These are phyloP conservation scores for Leccinum pachyderme DNA, from an alignment of 1,284 basidiomycete genomes.

Conservation along the genomic window DNA sequence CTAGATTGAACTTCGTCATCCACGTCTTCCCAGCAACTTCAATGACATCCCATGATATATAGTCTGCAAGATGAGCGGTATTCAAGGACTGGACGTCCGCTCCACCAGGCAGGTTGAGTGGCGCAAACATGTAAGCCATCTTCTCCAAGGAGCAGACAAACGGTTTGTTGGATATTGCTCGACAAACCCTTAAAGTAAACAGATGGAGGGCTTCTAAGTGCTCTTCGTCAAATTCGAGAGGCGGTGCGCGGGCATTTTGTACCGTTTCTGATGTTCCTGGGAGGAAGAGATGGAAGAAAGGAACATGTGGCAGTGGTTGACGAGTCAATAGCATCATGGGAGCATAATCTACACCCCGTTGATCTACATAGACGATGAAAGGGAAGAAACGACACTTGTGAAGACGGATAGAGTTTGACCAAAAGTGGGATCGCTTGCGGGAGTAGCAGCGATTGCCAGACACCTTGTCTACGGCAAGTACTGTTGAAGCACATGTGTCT, in stretches of 20 bases:
- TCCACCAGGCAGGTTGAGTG: slow-evolving; percentile 39
- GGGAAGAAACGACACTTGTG: slow-evolving; percentile 48
- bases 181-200: slow-evolving; percentile 63
- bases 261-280: slow-evolving; percentile 45
- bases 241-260: slow-evolving; percentile 43
- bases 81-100: slow-evolving; percentile 25
- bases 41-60: slow-evolving; percentile 67
- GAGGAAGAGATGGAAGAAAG: slow-evolving; percentile 57
- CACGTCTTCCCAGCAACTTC: slow-evolving; percentile 48
- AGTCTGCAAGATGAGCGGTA: slow-evolving; percentile 39
- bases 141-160: slow-evolving; percentile 50
- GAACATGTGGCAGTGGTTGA: slow-evolving; percentile 57
- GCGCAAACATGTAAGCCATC: slow-evolving; percentile 64
- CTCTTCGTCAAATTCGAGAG: slow-evolving; percentile 47
- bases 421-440: slow-evolving; percentile 60
- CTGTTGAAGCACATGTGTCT: slow-evolving; percentile 8
- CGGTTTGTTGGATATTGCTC: slow-evolving; percentile 65
- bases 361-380: slow-evolving; percentile 46
- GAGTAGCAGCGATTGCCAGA: slow-evolving; percentile 53
- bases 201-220: slow-evolving; percentile 48
- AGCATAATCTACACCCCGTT: slow-evolving; percentile 38
- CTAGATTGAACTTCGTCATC: slow-evolving; percentile 48
- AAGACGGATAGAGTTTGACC: slow-evolving; percentile 44
- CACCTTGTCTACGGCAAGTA: slow-evolving; percentile 28
- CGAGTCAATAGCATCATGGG: slow-evolving; percentile 66